Evolutionary conservation across 805 yeast genomes (phyloP).

Genomic region (Yamadazyma akitaensis): DNA sequence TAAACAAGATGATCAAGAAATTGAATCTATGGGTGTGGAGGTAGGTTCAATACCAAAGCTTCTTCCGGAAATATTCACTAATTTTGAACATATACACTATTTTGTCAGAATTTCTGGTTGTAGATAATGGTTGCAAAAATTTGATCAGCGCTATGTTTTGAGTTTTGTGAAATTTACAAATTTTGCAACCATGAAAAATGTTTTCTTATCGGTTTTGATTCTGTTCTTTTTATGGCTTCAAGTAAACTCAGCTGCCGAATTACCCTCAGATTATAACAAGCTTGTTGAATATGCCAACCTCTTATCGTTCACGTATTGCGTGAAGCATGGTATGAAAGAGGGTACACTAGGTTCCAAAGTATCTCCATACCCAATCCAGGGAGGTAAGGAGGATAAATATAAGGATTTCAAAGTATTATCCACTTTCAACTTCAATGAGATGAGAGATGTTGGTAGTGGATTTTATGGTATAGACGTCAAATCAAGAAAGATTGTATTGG

Average conservation of each 20-base stretch:
- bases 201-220: not conserved
- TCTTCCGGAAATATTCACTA: slow-evolving; percentile 6
- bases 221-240: not conserved
- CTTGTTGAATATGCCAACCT: slow-evolving; percentile 32
- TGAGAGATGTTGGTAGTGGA: slow-evolving; percentile 53
- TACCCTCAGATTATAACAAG: slow-evolving; percentile 15
- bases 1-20: not conserved
- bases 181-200: not conserved
- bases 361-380: slow-evolving; percentile 21
- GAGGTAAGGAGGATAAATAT: slow-evolving; percentile 21
- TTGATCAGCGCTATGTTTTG: not conserved
- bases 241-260: not conserved
- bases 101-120: slow-evolving; percentile 32
- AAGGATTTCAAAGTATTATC: slow-evolving; percentile 33
- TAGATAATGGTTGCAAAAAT: slow-evolving; percentile 8
- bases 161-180: not conserved
- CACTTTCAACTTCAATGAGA: slow-evolving; percentile 39
- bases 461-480: slow-evolving; percentile 48
- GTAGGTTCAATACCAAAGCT: not conserved
- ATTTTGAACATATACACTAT: slow-evolving; percentile 25
- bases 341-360: slow-evolving; percentile 21
- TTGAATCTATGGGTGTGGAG: not conserved
- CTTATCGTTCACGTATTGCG: slow-evolving; percentile 37
- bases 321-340: slow-evolving; percentile 24
- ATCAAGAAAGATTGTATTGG: slow-evolving; percentile 42